Conservation (phyloP, 257 asterid species). For the Solanum sitiens region DNA sequence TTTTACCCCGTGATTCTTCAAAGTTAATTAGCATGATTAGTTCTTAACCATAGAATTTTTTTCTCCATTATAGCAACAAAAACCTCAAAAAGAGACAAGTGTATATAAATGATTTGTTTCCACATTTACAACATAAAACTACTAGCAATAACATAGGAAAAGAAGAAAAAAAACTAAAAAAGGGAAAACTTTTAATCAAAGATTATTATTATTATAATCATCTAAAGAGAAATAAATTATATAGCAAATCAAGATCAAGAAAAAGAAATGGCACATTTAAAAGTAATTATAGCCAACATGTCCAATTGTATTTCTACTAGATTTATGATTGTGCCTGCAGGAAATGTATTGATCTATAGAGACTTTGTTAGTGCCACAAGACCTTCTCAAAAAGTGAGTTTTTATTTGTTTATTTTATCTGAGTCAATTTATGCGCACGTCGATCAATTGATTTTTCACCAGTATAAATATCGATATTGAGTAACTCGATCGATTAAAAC, state of each 20-base stretch:
- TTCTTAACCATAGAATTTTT: background rate
- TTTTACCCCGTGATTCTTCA: background rate
- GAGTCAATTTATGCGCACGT: background rate
- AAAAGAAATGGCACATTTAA: conserved; percentile 15
- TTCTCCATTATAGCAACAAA: background rate
- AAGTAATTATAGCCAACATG: conserved; percentile 7
- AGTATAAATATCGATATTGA: background rate
- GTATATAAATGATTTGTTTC: background rate
- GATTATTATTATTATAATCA: background rate
- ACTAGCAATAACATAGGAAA: background rate
- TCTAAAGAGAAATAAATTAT: background rate
- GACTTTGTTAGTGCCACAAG: conserved; percentile 39
- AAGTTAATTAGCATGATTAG: background rate
- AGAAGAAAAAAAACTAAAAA: background rate
- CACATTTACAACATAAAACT: background rate
- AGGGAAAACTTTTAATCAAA: background rate
- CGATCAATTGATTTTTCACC: rapidly evolving
- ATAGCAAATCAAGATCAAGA: background rate
- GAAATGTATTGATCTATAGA: conserved; percentile 22
- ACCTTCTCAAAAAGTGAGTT: conserved; percentile 40
- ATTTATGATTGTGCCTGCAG: conserved; percentile 2
- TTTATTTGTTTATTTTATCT: background rate
- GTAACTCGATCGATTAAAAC: background rate
- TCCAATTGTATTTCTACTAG: conserved; percentile 13
- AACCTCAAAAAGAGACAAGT: background rate